phyloP scores from a whole-genome alignment of 2,329 filamentous ascomycete species.

The Fusarium sp. region DNA sequence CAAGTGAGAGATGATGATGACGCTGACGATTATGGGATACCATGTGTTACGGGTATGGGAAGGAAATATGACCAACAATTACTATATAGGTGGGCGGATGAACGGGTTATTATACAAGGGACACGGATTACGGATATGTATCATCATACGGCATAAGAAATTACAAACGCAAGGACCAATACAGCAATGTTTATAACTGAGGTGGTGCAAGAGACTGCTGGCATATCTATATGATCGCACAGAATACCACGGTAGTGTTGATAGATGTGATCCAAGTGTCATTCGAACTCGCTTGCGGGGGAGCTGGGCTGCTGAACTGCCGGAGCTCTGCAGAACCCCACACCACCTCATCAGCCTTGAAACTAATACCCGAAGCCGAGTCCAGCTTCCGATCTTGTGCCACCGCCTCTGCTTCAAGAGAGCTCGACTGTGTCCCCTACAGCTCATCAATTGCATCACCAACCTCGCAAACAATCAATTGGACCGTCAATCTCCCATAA shows the following conservation, averaged over 20 bases:
- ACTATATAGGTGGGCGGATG: background rate
- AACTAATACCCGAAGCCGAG: background rate
- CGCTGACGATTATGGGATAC: background rate
- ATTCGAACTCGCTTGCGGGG: too few relatives aligned
- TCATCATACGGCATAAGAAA: background rate
- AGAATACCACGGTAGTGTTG: too few relatives aligned
- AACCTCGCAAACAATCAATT: background rate
- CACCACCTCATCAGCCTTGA: background rate
- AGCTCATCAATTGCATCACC: background rate
- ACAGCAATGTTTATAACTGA: background rate
- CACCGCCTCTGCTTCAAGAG: constrained; percentile 20
- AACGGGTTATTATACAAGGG: background rate
- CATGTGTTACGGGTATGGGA: too few relatives aligned
- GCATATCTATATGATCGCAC: too few relatives aligned
- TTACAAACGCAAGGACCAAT: constrained; percentile 6
- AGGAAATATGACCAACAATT: background rate
- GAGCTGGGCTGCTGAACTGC: background rate
- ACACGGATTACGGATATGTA: background rate
- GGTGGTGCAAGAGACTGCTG: too few relatives aligned
- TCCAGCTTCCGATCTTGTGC: constrained; percentile 7
- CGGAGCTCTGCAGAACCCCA: constrained; percentile 5
- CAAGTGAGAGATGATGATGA: constrained; percentile 38
- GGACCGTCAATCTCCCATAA: background rate
- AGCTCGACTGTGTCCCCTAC: background rate
- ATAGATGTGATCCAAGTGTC: too few relatives aligned